Conservation (phyloP, 257 asterid species). For the Penstemon newberryi region DNA sequence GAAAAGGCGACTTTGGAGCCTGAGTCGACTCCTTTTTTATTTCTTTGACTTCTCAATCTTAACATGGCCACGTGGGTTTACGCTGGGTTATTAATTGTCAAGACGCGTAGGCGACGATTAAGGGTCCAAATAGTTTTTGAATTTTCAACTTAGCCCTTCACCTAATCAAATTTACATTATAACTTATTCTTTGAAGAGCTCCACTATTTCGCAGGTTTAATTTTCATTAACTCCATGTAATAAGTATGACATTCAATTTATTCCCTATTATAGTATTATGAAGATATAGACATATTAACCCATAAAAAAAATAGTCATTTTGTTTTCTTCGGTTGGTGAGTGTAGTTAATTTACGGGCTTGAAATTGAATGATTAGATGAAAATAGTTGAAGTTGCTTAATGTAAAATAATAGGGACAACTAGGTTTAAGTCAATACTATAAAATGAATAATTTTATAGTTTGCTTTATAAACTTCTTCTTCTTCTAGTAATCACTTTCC, state of each 20-base stretch:
- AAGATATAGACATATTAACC: not conserved
- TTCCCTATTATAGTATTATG: not conserved
- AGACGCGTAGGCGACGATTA: slow-evolving; percentile 21
- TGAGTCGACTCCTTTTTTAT: too few species aligned
- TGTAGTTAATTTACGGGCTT: too few species aligned
- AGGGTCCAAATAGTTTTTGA: not conserved
- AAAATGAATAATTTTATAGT: too few species aligned
- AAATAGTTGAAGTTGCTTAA: too few species aligned
- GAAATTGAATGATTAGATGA: too few species aligned
- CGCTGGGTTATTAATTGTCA: not conserved
- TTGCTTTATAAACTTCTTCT: too few species aligned
- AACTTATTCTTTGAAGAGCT: not conserved
- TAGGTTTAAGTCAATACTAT: too few species aligned
- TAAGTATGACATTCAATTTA: not conserved
- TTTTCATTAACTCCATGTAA: not conserved
- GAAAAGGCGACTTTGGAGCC: too few species aligned
- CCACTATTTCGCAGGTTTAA: not conserved
- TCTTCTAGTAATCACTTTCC: too few species aligned
- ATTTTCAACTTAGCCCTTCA: slow-evolving; percentile 22
- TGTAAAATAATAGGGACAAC: too few species aligned
- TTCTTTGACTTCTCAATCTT: slow-evolving; percentile 18
- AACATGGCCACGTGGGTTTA: slow-evolving; percentile 21
- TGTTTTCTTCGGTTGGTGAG: too few species aligned
- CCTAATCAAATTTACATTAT: not conserved
- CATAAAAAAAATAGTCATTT: too few species aligned